Evolutionary conservation across 2,329 filamentous ascomycete genomes (phyloP).

Genomic region (Cladorrhinum sp.): DNA sequence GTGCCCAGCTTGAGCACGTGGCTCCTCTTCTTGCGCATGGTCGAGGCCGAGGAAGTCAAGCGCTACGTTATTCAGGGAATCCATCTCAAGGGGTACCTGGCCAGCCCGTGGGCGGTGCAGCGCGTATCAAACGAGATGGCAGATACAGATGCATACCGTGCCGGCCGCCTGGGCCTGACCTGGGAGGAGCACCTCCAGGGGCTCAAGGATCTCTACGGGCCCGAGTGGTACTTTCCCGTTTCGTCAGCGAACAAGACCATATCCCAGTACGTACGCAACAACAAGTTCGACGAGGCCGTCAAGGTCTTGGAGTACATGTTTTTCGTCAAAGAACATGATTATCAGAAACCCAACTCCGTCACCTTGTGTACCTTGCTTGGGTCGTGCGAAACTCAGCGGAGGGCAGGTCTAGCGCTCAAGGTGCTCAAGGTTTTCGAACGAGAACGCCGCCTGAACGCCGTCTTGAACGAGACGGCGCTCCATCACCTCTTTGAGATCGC

Average conservation of each 20-base stretch:
- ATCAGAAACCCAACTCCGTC: constrained; percentile 28
- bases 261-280: constrained; percentile 42
- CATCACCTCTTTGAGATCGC: constrained; percentile 39
- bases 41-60: constrained; percentile 57
- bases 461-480: constrained; percentile 33
- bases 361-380: constrained; percentile 37
- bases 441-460: not conserved
- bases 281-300: constrained; percentile 30
- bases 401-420: constrained; percentile 24
- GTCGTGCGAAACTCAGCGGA: constrained; percentile 28
- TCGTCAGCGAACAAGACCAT: constrained; percentile 39
- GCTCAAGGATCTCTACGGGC: constrained; percentile 44
- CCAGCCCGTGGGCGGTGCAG: constrained; percentile 35
- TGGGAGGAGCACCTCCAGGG: constrained; percentile 39
- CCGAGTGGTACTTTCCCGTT: constrained; percentile 41
- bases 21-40: constrained; percentile 48
- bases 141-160: constrained; percentile 41
- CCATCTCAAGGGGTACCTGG: constrained; percentile 44
- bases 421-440: constrained; percentile 29
- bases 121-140: constrained; percentile 44
- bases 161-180: constrained; percentile 36
- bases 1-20: constrained; percentile 46
- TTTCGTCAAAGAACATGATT: constrained; percentile 15
- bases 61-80: constrained; percentile 47
- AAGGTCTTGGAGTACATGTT: constrained; percentile 35